Evolutionary conservation across 2,329 filamentous ascomycete genomes (phyloP).

Genomic region (Lecanicillium sp.): DNA sequence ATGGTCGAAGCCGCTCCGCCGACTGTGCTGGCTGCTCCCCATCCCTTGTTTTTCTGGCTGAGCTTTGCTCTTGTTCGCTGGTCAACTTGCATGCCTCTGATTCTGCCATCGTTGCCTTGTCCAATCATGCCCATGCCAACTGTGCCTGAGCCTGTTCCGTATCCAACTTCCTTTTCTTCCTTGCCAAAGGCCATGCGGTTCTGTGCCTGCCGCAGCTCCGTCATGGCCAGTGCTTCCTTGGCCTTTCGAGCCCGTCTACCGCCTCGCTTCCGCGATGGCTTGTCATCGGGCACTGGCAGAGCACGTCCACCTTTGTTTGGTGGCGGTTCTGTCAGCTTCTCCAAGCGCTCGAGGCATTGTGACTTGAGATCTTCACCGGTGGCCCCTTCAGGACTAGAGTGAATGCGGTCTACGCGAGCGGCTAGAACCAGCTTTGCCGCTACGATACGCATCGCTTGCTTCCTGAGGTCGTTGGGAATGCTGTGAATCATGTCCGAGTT

Average conservation of each 20-base stretch:
- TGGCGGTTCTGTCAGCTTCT: conserved; percentile 87
- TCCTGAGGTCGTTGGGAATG: conserved; percentile 79
- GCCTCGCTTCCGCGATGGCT: conserved; percentile 85
- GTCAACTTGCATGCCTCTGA: conserved; percentile 83
- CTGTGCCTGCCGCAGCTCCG: conserved; percentile 88
- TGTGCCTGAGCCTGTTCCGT: conserved; percentile 76
- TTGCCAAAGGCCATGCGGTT: conserved; percentile 95
- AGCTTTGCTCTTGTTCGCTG: conserved; percentile 89
- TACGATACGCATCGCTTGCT: conserved; percentile 90
- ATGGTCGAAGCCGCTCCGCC: conserved; percentile 71
- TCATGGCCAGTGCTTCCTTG: conserved; percentile 96
- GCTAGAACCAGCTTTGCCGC: conserved; percentile 91
- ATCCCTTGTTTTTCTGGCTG: conserved; percentile 90
- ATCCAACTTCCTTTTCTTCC: conserved; percentile 89
- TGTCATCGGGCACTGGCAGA: conserved; percentile 88
- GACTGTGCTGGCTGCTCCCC: conserved; percentile 65
- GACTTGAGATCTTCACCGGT: conserved; percentile 75
- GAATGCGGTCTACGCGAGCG: conserved; percentile 79
- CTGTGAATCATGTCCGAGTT: conserved; percentile 81
- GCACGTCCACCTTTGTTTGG: conserved; percentile 83
- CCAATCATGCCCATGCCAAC: conserved; percentile 94
- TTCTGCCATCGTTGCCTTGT: conserved; percentile 75
- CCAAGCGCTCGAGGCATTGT: conserved; percentile 75
- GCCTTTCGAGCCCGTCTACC: conserved; percentile 84
- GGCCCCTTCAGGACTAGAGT: conserved; percentile 72